Evolutionary conservation across 2,329 filamentous ascomycete genomes (phyloP).

Genomic region (Fusarium paranaense): DNA sequence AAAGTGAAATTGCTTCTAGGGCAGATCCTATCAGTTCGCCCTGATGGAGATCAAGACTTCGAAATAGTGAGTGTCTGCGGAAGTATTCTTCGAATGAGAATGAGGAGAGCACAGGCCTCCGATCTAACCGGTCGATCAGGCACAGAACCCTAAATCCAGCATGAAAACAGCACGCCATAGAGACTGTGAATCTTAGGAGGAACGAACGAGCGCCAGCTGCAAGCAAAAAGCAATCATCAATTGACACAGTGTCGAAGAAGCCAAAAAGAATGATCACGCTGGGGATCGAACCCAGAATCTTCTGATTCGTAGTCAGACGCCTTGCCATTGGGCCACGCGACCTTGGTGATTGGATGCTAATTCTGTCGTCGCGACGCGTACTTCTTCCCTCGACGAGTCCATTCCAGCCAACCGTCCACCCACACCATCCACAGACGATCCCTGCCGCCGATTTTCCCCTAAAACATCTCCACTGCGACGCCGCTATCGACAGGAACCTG

Average conservation of each 20-base stretch:
- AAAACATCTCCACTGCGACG: constrained; percentile 36
- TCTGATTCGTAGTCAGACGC: constrained; percentile 51
- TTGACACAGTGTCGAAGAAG: not conserved
- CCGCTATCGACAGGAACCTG: constrained; percentile 35
- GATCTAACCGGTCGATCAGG: not conserved
- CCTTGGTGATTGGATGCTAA: not conserved
- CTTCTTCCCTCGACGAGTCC: not conserved
- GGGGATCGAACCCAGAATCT: constrained; percentile 49
- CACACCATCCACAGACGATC: constrained; percentile 6
- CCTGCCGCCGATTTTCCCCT: constrained; percentile 38
- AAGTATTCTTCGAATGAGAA: not conserved
- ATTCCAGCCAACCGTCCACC: not conserved
- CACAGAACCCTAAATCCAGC: not conserved
- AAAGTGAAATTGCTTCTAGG: not conserved
- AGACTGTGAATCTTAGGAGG: not conserved
- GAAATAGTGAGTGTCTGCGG: not conserved
- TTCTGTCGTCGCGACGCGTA: not conserved
- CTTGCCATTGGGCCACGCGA: constrained; percentile 48
- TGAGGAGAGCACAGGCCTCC: not conserved
- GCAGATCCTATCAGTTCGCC: not conserved
- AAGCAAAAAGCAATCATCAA: not conserved
- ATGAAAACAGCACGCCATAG: not conserved
- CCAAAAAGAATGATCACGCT: constrained; percentile 33
- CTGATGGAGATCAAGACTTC: too few species aligned
- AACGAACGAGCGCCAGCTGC: not conserved